These are phyloP conservation scores for Crepidotus sp. DNA, from an alignment of 1,284 basidiomycete genomes.

Conservation along the genomic window DNA sequence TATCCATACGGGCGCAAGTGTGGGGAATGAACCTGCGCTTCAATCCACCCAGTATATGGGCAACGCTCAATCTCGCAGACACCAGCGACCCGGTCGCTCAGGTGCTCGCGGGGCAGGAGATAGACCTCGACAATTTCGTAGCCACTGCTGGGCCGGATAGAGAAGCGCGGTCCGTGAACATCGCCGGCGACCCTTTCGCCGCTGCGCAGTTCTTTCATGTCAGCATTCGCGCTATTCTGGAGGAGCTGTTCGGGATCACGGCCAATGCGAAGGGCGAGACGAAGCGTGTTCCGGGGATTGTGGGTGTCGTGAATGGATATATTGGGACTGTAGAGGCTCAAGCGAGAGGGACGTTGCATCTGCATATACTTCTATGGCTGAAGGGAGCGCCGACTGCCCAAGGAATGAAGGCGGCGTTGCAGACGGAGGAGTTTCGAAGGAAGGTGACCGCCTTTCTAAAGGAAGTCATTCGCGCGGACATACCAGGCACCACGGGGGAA, in stretches of 20 bases:
- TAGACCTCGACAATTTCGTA: not conserved
- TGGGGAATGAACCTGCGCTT: not conserved
- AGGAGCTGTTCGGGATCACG: not conserved
- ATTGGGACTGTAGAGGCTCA: constrained; percentile 22
- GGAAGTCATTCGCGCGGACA: constrained; percentile 10
- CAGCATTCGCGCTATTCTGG: not conserved
- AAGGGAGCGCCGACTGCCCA: constrained; percentile 2
- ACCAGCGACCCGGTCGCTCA: not conserved
- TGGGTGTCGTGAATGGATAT: constrained; percentile 17
- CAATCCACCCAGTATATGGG: not conserved
- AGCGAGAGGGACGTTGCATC: constrained; percentile 19
- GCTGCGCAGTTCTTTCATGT: not conserved
- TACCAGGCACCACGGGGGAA: not conserved
- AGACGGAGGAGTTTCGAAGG: constrained; percentile 1
- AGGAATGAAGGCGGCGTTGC: constrained; percentile 1
- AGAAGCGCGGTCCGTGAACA: not conserved
- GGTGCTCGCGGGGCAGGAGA: not conserved
- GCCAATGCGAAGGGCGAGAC: not conserved
- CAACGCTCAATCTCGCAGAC: not conserved
- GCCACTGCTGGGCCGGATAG: not conserved
- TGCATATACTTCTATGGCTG: constrained; percentile 20
- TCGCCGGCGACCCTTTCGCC: not conserved
- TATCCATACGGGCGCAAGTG: not conserved
- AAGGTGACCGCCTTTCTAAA: constrained; percentile 7
- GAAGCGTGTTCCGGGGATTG: constrained; percentile 8